phyloP scores from a whole-genome alignment of 2,329 filamentous ascomycete species.

The Tolypocladium ovalisporum region DNA sequence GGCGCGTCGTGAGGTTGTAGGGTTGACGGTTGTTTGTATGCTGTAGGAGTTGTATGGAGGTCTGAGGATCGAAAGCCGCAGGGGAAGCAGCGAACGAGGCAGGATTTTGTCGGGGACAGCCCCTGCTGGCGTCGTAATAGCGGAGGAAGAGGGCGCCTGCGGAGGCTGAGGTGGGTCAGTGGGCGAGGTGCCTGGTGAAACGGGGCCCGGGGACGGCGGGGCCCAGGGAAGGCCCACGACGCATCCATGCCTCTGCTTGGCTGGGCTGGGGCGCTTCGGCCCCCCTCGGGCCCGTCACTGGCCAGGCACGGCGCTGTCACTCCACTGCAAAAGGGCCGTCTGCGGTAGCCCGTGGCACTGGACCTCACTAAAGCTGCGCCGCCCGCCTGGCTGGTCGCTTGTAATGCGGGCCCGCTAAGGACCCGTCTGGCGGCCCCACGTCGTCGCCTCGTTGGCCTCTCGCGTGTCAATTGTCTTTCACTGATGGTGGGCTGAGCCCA shows the following conservation, averaged over 20 bases:
- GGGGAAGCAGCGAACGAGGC: not conserved
- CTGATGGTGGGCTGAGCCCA: too few relatives aligned
- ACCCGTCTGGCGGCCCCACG: not conserved
- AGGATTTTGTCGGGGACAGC: not conserved
- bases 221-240: not conserved
- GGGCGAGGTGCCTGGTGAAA: not conserved
- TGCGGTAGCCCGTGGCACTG: too few relatives aligned
- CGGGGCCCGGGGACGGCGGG: not conserved
- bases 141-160: not conserved
- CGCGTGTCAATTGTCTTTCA: not conserved
- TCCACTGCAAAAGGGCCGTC: not conserved
- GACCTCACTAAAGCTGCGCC: not conserved
- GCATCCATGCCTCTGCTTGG: not conserved
- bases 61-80: not conserved
- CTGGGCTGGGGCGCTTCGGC: not conserved
- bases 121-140: not conserved
- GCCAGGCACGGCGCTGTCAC: not conserved
- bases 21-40: not conserved
- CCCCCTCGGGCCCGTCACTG: not conserved
- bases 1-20: not conserved
- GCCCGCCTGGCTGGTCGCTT: not conserved
- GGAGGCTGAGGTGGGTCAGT: not conserved
- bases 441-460: not conserved
- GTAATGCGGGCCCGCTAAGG: not conserved
- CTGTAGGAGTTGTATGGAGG: too few relatives aligned